Percentiles rank a stretch among this genome's conserved stretches.
phyloP scores from a whole-genome alignment of 352 stramenopile species.

The Aphanomyces astaci region DNA sequence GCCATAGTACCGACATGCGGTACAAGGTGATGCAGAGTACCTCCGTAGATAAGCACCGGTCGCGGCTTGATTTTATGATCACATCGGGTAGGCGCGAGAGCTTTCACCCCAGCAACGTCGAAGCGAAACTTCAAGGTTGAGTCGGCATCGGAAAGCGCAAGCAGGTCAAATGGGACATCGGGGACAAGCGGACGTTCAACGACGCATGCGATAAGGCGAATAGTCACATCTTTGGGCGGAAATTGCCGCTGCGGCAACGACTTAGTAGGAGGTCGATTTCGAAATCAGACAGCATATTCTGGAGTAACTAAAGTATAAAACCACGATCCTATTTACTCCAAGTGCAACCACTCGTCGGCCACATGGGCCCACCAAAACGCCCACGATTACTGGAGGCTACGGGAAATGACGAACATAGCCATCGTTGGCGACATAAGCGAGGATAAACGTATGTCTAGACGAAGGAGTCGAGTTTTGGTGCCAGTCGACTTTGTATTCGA shows the following conservation, averaged over 20 bases:
- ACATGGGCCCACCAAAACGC: too few species aligned
- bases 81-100: background rate
- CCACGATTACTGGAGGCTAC: too few species aligned
- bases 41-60: background rate
- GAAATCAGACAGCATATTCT: background rate
- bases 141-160: background rate
- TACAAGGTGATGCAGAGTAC: constrained; percentile 1
- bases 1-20: background rate
- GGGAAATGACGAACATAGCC: too few species aligned
- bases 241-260: background rate
- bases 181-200: constrained; percentile 10
- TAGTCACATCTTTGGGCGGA: background rate
- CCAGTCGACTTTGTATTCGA: too few species aligned
- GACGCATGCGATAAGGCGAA: background rate
- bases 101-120: background rate
- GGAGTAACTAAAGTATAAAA: background rate
- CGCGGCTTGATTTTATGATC: background rate
- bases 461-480: too few species aligned
- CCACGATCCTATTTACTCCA: too few species aligned
- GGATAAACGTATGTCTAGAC: too few species aligned
- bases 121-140: constrained; percentile 2
- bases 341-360: too few species aligned
- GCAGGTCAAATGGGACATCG: background rate
- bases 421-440: too few species aligned
- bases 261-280: background rate